Conservation (phyloP, 176 grass and related monocot species). For the Alopecurus myosuroides region DNA sequence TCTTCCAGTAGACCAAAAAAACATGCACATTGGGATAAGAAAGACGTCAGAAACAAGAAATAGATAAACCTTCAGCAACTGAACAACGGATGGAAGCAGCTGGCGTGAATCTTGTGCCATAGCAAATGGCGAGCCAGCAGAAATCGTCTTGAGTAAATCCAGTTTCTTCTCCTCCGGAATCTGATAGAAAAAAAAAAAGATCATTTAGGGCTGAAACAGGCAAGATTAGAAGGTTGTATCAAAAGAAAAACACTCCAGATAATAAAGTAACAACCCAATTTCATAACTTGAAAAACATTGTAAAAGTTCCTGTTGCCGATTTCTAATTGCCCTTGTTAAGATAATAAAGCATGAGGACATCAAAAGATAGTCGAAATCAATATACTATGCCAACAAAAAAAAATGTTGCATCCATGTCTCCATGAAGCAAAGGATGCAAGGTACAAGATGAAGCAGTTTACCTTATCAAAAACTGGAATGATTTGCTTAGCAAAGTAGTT, state of each 20-base stretch:
- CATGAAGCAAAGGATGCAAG: constrained; percentile 4
- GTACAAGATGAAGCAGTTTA: constrained; percentile 39
- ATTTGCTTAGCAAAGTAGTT: constrained; percentile 92
- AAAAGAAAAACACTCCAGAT: background rate
- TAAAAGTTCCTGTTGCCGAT: background rate
- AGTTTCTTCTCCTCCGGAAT: constrained; percentile 89
- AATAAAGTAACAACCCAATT: background rate
- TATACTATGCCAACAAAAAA: background rate
- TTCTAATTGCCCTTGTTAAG: background rate
- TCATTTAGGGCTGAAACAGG: background rate
- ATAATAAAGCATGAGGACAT: background rate
- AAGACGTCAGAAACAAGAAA: constrained; percentile 17
- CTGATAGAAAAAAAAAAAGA: constrained; percentile 26
- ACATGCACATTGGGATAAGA: background rate
- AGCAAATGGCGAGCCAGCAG: constrained; percentile 86
- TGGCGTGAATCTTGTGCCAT: constrained; percentile 91
- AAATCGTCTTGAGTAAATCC: constrained; percentile 90
- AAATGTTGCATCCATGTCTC: background rate
- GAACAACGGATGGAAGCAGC: constrained; percentile 86
- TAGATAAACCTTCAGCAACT: constrained; percentile 65
- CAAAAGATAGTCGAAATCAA: background rate
- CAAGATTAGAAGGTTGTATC: background rate
- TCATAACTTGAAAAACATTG: background rate
- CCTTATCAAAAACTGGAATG: constrained; percentile 94
- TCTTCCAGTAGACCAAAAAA: constrained; percentile 4